Percentiles rank a stretch among this genome's conserved stretches.
phyloP scores from a whole-genome alignment of 2,329 filamentous ascomycete species.

The Ilyonectria mors-panacis region DNA sequence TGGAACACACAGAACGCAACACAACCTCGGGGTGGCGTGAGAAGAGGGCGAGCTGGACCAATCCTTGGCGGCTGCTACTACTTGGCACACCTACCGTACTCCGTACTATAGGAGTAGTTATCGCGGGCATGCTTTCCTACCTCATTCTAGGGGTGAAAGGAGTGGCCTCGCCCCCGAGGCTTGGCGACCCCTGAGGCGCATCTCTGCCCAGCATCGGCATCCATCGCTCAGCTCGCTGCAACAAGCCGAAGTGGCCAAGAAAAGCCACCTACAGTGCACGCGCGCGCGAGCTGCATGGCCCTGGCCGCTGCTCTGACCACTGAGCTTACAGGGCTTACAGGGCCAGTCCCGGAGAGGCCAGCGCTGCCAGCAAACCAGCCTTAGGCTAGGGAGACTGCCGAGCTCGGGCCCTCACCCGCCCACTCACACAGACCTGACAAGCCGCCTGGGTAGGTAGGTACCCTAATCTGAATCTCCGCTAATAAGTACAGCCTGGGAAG shows the following conservation, averaged over 20 bases:
- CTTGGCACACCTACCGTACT: background rate
- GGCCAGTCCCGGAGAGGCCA: conserved; percentile 2
- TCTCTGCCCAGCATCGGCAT: conserved; percentile 19
- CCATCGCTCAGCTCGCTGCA: conserved; percentile 18
- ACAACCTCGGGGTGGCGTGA: conserved; percentile 21
- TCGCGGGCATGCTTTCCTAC: conserved; percentile 1
- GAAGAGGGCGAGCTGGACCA: background rate
- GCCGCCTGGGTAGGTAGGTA: background rate
- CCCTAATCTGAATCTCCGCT: background rate
- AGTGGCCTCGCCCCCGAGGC: background rate
- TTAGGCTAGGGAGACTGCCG: background rate
- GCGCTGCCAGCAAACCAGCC: background rate
- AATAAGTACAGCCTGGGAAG: background rate
- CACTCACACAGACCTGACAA: background rate
- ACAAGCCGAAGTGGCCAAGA: conserved; percentile 10
- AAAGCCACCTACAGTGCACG: conserved; percentile 6
- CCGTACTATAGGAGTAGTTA: conserved; percentile 4
- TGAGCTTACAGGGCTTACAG: conserved; percentile 4
- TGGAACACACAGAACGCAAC: conserved; percentile 3
- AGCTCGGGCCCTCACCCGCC: background rate
- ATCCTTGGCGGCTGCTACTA: conserved; percentile 6
- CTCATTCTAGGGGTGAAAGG: background rate
- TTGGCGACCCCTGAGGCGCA: conserved; percentile 27
- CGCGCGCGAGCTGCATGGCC: conserved; percentile 3
- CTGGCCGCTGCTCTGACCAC: conserved; percentile 6